Evolutionary conservation across 108 stramenopile genomes (phyloP).

Genomic region (Cyclotella sp.): DNA sequence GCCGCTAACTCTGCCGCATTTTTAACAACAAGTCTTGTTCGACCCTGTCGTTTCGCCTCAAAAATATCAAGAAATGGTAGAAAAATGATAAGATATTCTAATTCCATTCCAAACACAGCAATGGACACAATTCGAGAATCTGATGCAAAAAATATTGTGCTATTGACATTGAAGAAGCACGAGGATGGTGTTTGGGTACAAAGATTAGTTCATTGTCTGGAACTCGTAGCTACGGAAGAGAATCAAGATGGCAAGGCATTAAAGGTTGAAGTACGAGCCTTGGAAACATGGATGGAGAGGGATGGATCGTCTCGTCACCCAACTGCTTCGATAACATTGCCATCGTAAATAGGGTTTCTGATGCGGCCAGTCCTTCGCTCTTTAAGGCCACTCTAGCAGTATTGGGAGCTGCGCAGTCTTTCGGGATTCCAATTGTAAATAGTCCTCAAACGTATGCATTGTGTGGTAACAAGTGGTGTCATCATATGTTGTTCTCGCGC

Average conservation of each 20-base stretch:
- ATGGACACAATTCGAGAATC: neutral
- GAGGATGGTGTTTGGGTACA: constrained; percentile 1
- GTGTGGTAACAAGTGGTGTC: constrained; percentile 12
- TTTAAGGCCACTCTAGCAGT: constrained; percentile 3
- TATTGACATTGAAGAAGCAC: constrained; percentile 4
- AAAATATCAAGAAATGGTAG: too few species aligned
- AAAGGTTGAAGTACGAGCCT: neutral
- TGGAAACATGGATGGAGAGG: constrained; percentile 12
- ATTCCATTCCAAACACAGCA: constrained; percentile 5
- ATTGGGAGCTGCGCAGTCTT: neutral
- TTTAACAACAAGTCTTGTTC: neutral
- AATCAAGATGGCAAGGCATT: neutral
- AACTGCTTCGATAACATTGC: constrained; percentile 3
- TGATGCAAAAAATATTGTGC: neutral
- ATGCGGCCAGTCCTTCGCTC: constrained; percentile 6
- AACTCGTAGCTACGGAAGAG: neutral
- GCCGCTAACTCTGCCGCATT: neutral
- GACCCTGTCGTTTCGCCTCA: too few species aligned
- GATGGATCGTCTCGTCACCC: neutral
- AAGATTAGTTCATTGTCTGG: neutral
- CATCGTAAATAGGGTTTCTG: constrained; percentile 1
- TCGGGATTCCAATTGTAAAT: constrained; percentile 3
- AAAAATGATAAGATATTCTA: neutral
- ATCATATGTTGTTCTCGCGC: neutral
- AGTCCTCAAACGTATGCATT: neutral